phyloP scores from a whole-genome alignment of 768 basidiomycete species.

The Mycena venus region DNA sequence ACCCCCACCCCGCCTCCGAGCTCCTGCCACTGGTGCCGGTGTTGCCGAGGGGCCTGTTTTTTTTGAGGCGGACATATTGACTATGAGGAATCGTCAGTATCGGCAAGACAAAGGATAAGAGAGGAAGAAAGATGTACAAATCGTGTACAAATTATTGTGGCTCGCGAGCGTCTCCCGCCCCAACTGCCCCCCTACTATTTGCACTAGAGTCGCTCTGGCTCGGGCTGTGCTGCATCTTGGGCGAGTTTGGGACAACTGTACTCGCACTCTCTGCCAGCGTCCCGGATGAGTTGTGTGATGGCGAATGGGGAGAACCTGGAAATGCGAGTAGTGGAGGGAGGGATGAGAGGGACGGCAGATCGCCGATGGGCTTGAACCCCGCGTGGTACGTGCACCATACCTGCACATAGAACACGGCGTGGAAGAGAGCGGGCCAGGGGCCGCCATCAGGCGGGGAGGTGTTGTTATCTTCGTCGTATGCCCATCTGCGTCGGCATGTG shows the following conservation, averaged over 20 bases:
- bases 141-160: slow-evolving; percentile 2
- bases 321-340: neutral
- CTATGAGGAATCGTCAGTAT: neutral
- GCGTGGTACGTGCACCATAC: slow-evolving; percentile 84
- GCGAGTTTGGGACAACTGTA: neutral
- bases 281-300: neutral
- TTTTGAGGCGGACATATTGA: neutral
- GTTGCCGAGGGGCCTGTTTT: neutral
- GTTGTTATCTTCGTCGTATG: neutral
- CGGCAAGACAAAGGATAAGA: neutral
- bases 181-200: neutral
- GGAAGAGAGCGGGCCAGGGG: slow-evolving; percentile 72
- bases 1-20: slow-evolving; percentile 81
- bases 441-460: slow-evolving; percentile 8
- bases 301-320: neutral
- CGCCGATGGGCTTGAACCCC: slow-evolving; percentile 74
- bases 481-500: neutral
- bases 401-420: slow-evolving; percentile 78
- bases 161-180: neutral
- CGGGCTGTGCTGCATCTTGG: neutral
- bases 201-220: neutral
- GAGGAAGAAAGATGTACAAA: neutral
- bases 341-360: slow-evolving; percentile 42
- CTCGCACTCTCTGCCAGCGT: neutral
- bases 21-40: slow-evolving; percentile 17